phyloP scores from a whole-genome alignment of 1,284 basidiomycete species.

The Apiotrichum sp. region DNA sequence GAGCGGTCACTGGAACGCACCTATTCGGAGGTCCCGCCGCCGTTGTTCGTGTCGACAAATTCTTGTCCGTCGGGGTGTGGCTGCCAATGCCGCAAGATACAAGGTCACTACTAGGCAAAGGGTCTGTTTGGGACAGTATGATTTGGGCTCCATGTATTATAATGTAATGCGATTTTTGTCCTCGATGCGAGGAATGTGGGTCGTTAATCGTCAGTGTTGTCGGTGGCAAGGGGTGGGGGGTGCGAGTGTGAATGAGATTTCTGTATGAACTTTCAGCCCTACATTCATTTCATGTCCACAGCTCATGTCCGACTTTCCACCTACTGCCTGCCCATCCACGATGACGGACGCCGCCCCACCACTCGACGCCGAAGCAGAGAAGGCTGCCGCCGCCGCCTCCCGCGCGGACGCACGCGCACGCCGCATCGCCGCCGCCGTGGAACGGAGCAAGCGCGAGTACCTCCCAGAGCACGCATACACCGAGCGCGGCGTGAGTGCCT shows the following conservation, averaged over 20 bases:
- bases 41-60: slow-evolving; percentile 17
- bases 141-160: no score
- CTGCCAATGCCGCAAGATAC: slow-evolving; percentile 27
- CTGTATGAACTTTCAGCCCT: no score
- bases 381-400: slow-evolving; percentile 12
- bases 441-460: slow-evolving; percentile 36
- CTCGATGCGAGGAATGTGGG: no score
- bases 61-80: slow-evolving; percentile 40
- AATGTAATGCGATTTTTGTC: no score
- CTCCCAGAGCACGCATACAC: slow-evolving; percentile 38
- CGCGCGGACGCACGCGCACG: slow-evolving; percentile 17
- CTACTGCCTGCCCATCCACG: no score
- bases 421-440: slow-evolving; percentile 38
- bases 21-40: not conserved
- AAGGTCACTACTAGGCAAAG: not conserved
- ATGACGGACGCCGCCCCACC: no score
- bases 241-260: no score
- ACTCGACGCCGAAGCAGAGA: not conserved
- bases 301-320: no score
- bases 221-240: no score
- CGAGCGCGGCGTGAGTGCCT: slow-evolving; percentile 29
- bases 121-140: no score
- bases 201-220: no score
- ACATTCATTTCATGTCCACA: no score
- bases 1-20: slow-evolving; percentile 1